Base-by-base conservation (phyloP, 2,329 filamentous ascomycete species). In the Trichoderma asperellum region DNA sequence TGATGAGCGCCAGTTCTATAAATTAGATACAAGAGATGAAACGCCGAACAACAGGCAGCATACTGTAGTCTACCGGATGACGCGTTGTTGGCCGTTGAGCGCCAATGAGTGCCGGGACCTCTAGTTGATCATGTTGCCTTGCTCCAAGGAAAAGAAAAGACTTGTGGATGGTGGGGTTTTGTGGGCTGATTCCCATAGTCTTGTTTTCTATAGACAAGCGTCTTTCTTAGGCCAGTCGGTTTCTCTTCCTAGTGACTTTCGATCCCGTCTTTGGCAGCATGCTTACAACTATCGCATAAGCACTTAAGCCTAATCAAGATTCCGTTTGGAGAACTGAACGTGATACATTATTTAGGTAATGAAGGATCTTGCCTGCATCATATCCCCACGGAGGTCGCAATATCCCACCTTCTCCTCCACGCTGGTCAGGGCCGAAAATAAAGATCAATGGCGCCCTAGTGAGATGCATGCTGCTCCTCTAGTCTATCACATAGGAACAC, bases 181-280 rank as follows among this genome's bases (percentile, higher is more conserved):
- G 47, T 43, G 47, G 47, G 47, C 47, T 49, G 47, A 49, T 21
- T 49, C 21, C n/a, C 60, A 37, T 53, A 10, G 60, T 8, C 32
- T 43, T 14, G 18, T 43, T 43, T 43, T 43, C 34, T 14, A 47
- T 37, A 27, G 29, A 24, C 60, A 53, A 24, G 40, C 34, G 21
- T 27, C 32, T 29, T 4, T 34, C 59, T 40, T 29, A 62, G 34
- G 59, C 59, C 27, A 12, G 40, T 52, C 49, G 59, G 43, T 34
- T 16, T 37, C 47, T 24, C n/a, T 5, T 29, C 29, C 29, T 8
- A 43, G 18, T 21, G 14, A 34, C 18, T 21, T 11, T 18, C 62
- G 27, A 56, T 27, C 62, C 56, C 52, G 62, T 34, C 34, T 21
- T 56, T 35, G 29, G 59, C 62, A 56, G 24, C 35, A 56, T 56